These are phyloP conservation scores for Sporothrix phasma DNA, from an alignment of 2,329 filamentous ascomycete genomes.

Conservation along the genomic window DNA sequence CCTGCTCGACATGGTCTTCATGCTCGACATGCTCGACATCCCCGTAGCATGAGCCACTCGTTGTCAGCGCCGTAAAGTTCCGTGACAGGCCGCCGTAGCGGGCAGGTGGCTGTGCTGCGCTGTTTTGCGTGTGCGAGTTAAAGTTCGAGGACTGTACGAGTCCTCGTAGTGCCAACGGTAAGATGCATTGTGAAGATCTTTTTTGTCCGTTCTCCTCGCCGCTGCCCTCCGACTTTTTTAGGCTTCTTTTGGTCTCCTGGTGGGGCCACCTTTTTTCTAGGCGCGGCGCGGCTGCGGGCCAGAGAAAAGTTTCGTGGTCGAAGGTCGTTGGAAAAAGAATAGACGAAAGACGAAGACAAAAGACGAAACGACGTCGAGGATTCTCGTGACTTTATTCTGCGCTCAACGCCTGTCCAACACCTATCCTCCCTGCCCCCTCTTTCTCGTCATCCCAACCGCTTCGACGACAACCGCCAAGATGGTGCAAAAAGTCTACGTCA, in stretches of 20 bases:
- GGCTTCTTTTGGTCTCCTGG: neutral
- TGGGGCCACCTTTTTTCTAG: neutral
- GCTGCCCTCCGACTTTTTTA: neutral
- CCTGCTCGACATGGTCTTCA: too few species aligned
- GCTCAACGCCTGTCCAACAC: neutral
- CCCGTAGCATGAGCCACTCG: too few species aligned
- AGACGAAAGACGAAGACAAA: neutral
- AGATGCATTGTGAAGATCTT: neutral
- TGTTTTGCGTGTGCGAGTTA: too few species aligned
- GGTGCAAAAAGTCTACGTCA: slow-evolving; percentile 80
- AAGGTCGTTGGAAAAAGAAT: neutral
- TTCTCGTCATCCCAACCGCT: neutral
- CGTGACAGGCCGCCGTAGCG: too few species aligned
- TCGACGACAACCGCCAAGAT: slow-evolving; percentile 41
- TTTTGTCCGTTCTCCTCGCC: neutral
- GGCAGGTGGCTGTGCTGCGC: too few species aligned
- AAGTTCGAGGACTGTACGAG: too few species aligned
- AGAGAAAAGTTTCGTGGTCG: neutral
- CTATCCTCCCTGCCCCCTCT: neutral
- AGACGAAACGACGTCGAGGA: neutral
- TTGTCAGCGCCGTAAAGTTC: too few species aligned
- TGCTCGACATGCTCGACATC: too few species aligned
- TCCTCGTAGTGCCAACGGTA: neutral
- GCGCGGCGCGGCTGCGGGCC: neutral
- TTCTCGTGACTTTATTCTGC: neutral